These are phyloP conservation scores for Quercus berberidifolia DNA, from an alignment of 306 rosid genomes.

Conservation along the genomic window DNA sequence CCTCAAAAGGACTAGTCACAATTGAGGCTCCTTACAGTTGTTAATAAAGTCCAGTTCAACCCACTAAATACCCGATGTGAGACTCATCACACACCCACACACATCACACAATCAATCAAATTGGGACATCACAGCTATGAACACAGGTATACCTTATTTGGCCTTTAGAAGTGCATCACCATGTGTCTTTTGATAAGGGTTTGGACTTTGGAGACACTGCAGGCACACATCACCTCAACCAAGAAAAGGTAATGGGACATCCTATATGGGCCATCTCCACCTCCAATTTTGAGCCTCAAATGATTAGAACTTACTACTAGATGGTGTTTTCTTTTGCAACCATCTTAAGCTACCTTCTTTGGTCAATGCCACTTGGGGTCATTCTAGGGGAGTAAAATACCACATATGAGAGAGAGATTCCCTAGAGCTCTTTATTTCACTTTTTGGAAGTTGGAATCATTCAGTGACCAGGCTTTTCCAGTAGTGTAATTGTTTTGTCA, in stretches of 20 bases:
- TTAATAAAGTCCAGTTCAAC: too few relatives aligned
- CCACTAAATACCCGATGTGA: too few relatives aligned
- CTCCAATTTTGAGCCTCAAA: slow-evolving; percentile 20
- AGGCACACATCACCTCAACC: slow-evolving; percentile 6
- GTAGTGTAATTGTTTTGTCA: neutral
- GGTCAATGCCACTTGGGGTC: slow-evolving; percentile 25
- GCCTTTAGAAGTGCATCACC: slow-evolving; percentile 32
- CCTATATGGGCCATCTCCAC: neutral
- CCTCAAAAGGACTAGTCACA: too few relatives aligned
- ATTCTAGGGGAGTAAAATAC: neutral
- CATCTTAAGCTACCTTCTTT: slow-evolving; percentile 30
- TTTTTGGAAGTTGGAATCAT: slow-evolving; percentile 14
- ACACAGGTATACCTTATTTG: slow-evolving; percentile 38
- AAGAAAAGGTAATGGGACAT: neutral
- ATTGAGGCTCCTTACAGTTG: too few relatives aligned
- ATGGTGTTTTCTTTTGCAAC: slow-evolving; percentile 26
- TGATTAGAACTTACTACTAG: slow-evolving; percentile 6
- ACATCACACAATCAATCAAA: too few relatives aligned
- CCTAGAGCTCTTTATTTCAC: slow-evolving; percentile 9
- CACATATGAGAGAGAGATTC: slow-evolving; percentile 3
- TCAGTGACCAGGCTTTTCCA: slow-evolving; percentile 13
- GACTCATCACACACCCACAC: too few relatives aligned
- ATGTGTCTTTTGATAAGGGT: slow-evolving; percentile 52
- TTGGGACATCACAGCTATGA: neutral
- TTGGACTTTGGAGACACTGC: slow-evolving; percentile 49